Evolutionary conservation across 2,329 filamentous ascomycete species (phyloP).

Genomic region (Clonostachys solani): DNA sequence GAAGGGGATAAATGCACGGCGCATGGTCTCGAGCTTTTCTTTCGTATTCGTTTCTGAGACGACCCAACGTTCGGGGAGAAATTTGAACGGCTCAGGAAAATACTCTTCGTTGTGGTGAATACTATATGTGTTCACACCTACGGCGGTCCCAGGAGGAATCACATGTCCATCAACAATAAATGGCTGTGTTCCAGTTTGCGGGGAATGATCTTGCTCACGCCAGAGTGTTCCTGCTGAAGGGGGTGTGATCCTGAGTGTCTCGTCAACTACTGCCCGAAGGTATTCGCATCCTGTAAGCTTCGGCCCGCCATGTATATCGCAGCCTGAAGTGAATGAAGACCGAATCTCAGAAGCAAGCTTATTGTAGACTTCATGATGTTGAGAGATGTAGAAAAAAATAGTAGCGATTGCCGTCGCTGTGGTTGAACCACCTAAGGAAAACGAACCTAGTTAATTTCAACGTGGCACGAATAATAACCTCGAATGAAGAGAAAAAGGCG

Average conservation of each 20-base stretch:
- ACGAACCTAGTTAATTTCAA: too few species aligned
- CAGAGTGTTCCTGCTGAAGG: conserved; percentile 5
- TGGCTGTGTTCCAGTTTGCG: not conserved
- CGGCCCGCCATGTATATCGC: conserved; percentile 9
- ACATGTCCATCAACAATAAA: conserved; percentile 8
- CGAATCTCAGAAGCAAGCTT: conserved; percentile 27
- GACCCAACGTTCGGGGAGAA: conserved; percentile 14
- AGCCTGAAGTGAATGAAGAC: conserved; percentile 23
- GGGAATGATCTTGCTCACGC: conserved; percentile 8
- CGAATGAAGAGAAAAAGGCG: too few species aligned
- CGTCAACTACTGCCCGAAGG: conserved; percentile 32
- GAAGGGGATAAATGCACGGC: conserved; percentile 3
- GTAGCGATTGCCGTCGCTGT: conserved; percentile 1
- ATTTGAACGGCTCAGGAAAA: conserved; percentile 4
- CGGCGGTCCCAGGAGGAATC: conserved; percentile 7
- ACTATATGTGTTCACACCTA: conserved; percentile 10
- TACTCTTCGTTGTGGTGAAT: conserved; percentile 8
- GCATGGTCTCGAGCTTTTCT: conserved; percentile 23
- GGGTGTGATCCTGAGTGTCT: conserved; percentile 12
- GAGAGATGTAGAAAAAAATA: conserved; percentile 5
- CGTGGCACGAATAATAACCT: too few species aligned
- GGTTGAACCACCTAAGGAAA: too few species aligned
- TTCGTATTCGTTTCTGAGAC: conserved; percentile 15
- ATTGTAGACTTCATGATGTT: not conserved
- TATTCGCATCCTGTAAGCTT: conserved; percentile 25